These are phyloP conservation scores for Cornus controversa DNA, from an alignment of 148 eudicot genomes.

Conservation along the genomic window DNA sequence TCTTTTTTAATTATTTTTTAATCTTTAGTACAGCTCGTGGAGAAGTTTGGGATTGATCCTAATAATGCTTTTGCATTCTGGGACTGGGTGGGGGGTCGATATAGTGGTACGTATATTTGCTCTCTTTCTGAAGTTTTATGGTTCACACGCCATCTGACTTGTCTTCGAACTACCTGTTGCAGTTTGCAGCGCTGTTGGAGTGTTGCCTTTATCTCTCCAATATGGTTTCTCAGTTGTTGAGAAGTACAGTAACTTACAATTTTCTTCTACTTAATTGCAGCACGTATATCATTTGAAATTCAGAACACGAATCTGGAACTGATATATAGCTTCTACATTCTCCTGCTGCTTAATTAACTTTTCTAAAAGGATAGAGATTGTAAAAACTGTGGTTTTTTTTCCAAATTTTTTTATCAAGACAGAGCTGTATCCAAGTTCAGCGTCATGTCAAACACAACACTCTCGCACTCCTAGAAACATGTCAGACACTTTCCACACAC, in stretches of 20 bases:
- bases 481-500: too few relatives aligned
- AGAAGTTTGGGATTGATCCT: constrained; percentile 95
- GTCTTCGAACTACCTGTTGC: constrained; percentile 27
- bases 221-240: constrained; percentile 88
- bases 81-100: constrained; percentile 99
- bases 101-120: constrained; percentile 64
- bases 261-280: constrained; percentile 14
- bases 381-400: too few relatives aligned
- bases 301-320: too few relatives aligned
- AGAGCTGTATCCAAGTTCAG: too few relatives aligned
- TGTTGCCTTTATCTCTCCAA: constrained; percentile 90
- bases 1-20: constrained; percentile 13
- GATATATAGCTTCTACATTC: not conserved
- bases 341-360: constrained; percentile 6
- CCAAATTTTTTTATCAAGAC: not conserved
- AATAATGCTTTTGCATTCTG: constrained; percentile 97
- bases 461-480: not conserved
- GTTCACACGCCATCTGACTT: not conserved
- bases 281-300: too few relatives aligned
- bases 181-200: constrained; percentile 99
- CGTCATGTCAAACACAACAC: not conserved
- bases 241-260: constrained; percentile 51
- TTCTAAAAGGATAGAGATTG: not conserved
- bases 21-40: constrained; percentile 70
- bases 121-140: constrained; percentile 10